Evolutionary conservation across 257 asterid genomes (phyloP).

Genomic region (Petunia axillaris): DNA sequence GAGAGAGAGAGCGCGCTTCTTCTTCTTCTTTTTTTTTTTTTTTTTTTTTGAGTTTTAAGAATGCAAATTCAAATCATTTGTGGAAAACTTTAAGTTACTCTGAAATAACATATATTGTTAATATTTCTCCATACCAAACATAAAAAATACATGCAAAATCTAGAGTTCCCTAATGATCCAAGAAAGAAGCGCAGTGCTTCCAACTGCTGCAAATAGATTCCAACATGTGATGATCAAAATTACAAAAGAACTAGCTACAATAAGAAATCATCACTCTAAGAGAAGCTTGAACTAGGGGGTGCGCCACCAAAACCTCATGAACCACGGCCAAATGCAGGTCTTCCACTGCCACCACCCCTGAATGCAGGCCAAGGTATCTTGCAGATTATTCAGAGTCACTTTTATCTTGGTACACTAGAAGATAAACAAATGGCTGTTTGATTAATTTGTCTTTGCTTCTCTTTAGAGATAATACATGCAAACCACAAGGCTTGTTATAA

Average conservation of each 20-base stretch:
- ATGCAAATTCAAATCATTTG: not conserved
- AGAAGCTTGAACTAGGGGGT: constrained; percentile 51
- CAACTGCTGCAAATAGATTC: not conserved
- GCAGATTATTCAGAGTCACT: constrained; percentile 22
- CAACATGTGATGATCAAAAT: constrained; percentile 2
- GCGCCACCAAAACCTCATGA: constrained; percentile 43
- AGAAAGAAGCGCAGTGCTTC: not conserved
- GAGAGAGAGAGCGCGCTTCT: constrained; percentile 39
- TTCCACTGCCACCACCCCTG: constrained; percentile 42
- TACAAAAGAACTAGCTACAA: not conserved
- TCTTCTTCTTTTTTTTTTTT: too few relatives aligned
- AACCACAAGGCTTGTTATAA: too few relatives aligned
- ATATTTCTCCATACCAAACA: not conserved
- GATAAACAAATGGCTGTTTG: not conserved
- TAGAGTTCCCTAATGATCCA: not conserved
- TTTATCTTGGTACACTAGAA: not conserved
- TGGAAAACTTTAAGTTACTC: not conserved
- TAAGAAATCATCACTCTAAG: constrained; percentile 26
- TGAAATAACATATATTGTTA: not conserved
- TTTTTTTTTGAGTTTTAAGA: too few relatives aligned
- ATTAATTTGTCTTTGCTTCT: not conserved
- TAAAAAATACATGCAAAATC: not conserved
- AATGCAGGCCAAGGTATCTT: constrained; percentile 45
- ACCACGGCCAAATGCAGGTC: constrained; percentile 48
- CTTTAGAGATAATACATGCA: not conserved